Base-by-base conservation (phyloP, 495 filamentous ascomycete genomes). In the Rhypophila decipiens region DNA sequence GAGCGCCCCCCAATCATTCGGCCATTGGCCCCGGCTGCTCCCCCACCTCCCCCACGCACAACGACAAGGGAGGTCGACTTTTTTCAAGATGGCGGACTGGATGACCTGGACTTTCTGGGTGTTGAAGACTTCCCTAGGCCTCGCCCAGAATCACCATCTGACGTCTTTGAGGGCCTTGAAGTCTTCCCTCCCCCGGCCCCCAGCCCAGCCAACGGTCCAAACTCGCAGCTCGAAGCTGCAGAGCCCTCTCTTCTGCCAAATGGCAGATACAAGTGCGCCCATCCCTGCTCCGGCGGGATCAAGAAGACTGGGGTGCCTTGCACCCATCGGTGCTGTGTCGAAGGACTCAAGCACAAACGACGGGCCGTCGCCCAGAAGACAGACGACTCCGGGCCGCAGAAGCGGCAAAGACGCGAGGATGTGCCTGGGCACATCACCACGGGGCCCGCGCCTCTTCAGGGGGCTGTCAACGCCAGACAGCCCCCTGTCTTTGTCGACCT, bases 201-300 rank as follows among this genome's bases (percentile, higher is more conserved):
- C 27, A 27, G 8, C 24, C 75, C 78, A 40, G 41, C 55, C 42
- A 21, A 20, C 27, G 58, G 61, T 38, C 52, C 49, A 17, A 49
- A 55, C 40, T 46, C 58, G 42, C 44, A 50, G 0, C 38, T 7
- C 27, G 27, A 31, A 31, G 27, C 7, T 7, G 13, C 27, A 13
- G 27, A 13, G 13, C 75, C 81, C 2, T 53, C 69, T 10, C 77
- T 73, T 51, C 77, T 94, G 46, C 67, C 77, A 0, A 96, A 90
- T 64, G 93, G 90, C 1, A 93, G 80, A 56, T 96, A 86, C 83
- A 75, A 76, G 36, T 97, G 91, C 67, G 89, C 90, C 47, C 91
- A 98, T 56, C 71, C 65, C 29, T 98, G 75, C 48, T 59, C 54
- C 9, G 70, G 88, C 59, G 88, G 83, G 29, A 77, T 87, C 49